Base-by-base conservation (phyloP, 495 filamentous ascomycete species). In the Penicillium salamii region DNA sequence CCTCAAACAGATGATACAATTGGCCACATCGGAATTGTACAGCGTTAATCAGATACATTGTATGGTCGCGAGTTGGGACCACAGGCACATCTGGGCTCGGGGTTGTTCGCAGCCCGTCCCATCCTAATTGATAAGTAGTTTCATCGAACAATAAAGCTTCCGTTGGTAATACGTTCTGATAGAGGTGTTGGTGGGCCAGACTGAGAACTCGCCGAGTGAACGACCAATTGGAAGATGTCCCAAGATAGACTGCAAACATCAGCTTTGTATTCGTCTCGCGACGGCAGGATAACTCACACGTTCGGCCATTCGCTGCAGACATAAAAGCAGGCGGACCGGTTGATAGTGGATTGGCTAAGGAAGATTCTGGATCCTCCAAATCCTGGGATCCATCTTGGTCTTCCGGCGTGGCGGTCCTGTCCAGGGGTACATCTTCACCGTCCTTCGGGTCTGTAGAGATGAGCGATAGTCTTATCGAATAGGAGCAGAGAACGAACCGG, bases 191-290 rank as follows among this genome's bases (percentile, higher is more conserved):
- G 31, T 76, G 69, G 12, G 62, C 69, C 43, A 70, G 52, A 35
- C 68, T 68, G 18, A 76, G 51, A 11, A 72, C 61, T 29, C 67
- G 63, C 19, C 70, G 63, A 18, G 66, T 66, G 49, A 76, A 74
- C n/a, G 69, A 68, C 72, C 72, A 76, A 46, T 73, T 74, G 1
- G 72, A 76, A 5, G 72, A 74, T 15, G 71, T 70, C 46, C 70
- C 72, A 38, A 76, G 48, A 41, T 73, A 76, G 43, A 69, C 70
- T 74, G 33, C 0, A 36, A 2, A 1, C 20, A 39, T 61, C 24
- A 64, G 46, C 21, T 9, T 29, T 4, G 12, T n/a, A 9, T 26
- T 26, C n/a, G 23, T 8, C 11, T 37, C 15, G n/a, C 1, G 15
- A 36, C 1, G 28, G n/a, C 13, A 12, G 26, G 14, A 5, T 18